Conservation (phyloP, 257 asterid genomes). For the Gentiana dahurica region DNA sequence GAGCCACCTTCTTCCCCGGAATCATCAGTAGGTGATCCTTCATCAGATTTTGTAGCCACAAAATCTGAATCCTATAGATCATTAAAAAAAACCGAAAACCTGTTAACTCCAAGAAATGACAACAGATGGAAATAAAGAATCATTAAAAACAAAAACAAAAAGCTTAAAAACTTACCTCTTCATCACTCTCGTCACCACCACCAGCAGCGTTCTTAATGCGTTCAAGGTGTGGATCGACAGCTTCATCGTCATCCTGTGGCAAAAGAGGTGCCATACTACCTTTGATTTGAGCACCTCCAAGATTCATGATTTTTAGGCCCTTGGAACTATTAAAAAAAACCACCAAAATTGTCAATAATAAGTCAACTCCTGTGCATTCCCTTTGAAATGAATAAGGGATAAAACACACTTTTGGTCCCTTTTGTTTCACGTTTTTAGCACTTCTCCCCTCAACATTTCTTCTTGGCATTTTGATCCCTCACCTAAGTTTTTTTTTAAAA, state of each 20-base stretch:
- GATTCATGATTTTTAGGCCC: constrained; percentile 71
- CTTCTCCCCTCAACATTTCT: too few species aligned
- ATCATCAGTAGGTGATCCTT: constrained; percentile 94
- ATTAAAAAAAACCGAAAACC: background rate
- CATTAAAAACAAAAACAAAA: background rate
- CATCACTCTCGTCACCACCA: constrained; percentile 54
- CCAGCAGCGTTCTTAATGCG: constrained; percentile 65
- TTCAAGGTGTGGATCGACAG: constrained; percentile 85
- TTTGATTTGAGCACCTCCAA: constrained; percentile 30
- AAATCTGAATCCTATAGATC: constrained; percentile 70
- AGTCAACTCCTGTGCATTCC: too few species aligned
- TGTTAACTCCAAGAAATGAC: background rate
- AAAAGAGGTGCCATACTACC: constrained; percentile 50
- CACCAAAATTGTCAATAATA: background rate
- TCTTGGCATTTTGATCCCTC: too few species aligned
- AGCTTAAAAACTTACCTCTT: constrained; percentile 38
- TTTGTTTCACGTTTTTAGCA: too few species aligned
- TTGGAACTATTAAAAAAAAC: constrained; percentile 42
- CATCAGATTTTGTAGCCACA: constrained; percentile 65
- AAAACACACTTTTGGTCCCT: too few species aligned
- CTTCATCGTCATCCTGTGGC: constrained; percentile 50
- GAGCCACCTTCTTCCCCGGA: constrained; percentile 75
- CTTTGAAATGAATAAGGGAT: too few species aligned
- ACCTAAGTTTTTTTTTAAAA: too few species aligned
- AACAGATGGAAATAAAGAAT: too few species aligned